Evolutionary conservation across 441 rosid species (phyloP).

Genomic region (Populus tomentosa): DNA sequence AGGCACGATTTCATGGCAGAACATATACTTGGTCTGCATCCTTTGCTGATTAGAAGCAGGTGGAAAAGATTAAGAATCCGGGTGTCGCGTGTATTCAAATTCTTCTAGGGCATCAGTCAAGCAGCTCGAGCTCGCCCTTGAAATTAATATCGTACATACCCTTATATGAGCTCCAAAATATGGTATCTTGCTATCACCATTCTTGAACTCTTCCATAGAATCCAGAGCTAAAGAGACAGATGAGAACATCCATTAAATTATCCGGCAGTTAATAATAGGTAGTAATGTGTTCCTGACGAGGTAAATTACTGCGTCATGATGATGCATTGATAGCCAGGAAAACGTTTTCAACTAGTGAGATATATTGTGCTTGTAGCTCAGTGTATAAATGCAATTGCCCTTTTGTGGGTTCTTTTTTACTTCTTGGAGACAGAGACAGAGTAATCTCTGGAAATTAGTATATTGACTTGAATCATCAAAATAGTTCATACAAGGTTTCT

Average conservation of each 20-base stretch:
- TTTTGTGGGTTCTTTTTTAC: too few relatives aligned
- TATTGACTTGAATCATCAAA: too few relatives aligned
- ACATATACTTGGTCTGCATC: constrained; percentile 63
- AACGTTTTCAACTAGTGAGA: background rate
- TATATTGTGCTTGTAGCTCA: background rate
- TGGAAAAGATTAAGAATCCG: constrained; percentile 69
- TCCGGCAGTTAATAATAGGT: background rate
- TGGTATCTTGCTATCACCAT: background rate
- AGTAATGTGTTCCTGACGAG: background rate
- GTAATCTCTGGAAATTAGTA: too few relatives aligned
- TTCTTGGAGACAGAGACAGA: too few relatives aligned
- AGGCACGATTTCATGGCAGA: constrained; percentile 93
- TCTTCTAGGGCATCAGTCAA: constrained; percentile 16
- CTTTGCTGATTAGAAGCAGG: constrained; percentile 40
- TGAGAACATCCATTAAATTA: background rate
- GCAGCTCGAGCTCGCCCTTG: background rate
- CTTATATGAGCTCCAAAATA: background rate
- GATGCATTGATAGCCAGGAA: background rate
- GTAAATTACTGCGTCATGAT: background rate
- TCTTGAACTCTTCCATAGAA: background rate
- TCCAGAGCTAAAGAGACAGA: background rate
- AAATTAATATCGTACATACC: background rate
- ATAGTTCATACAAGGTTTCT: too few relatives aligned
- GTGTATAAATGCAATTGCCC: background rate
- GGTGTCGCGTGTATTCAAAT: constrained; percentile 30